Evolutionary conservation across 768 basidiomycete species (phyloP), one percentile per base, ranked within the genome.

Genomic region (Pleurotus ostreatus): DNA sequence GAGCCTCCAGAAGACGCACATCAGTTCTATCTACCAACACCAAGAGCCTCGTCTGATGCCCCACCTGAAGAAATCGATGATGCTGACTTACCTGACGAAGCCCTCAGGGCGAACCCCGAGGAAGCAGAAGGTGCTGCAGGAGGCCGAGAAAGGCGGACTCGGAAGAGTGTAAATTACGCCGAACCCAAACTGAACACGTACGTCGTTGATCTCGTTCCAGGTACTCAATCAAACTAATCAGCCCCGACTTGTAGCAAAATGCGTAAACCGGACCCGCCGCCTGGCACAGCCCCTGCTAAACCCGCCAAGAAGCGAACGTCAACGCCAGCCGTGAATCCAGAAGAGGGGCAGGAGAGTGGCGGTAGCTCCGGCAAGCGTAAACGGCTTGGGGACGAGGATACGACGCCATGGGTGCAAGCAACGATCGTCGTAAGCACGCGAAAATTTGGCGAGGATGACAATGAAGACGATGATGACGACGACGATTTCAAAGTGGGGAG

Each of bases 121-220:
- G 57, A 39, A n/a, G 15, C 30, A 9, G 26, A 64, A 12, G 65
- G 67, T 6, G 60, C 63, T 34, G 57, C 54, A 61, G 76, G 63
- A 68, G 83, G 64, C 65, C 81, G 79, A 71, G 85, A 78, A 73
- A 80, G 72, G 65, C 71, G 86, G 49, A 67, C 77, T 16, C 78
- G 92, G 46, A 93, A 87, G 72, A 92, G 91, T 62, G 74, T 94
- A 46, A 93, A 93, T 67, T 93, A 94, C 61, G 76, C 91, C 0
- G 92, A 94, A 65, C 92, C 92, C 9, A 94, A 92, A 66, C 78
- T 94, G 20, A 92, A 93, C 68, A 93, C 89, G 89, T 90, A 66
- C 51, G 85, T 34, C 30, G 30, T 34, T 34, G 30, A 34, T 34
- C 30, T 9, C 9, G 11, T 82, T 25, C 37, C 40, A n/a, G 40